A percentile compares a stretch with the other conserved stretches of the same genome.
Conservation (phyloP, 2,329 filamentous ascomycete genomes). For the Colletotrichum sp. region DNA sequence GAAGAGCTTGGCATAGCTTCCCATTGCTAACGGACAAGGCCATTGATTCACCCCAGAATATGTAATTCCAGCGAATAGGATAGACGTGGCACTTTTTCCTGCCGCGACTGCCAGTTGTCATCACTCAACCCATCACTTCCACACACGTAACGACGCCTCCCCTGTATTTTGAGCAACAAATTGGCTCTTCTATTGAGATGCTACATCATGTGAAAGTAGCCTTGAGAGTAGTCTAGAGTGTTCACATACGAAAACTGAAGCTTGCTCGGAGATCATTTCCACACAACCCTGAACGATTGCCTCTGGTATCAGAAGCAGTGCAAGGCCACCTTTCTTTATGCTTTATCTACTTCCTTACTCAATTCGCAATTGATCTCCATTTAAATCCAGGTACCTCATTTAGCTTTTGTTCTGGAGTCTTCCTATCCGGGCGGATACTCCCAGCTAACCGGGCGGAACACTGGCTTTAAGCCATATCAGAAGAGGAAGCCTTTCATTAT, state of each 20-base stretch:
- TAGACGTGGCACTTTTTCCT: neutral
- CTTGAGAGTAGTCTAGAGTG: neutral
- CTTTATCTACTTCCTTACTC: neutral
- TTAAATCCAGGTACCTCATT: rapidly evolving
- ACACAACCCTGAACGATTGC: rapidly evolving
- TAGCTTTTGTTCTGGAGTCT: too few relatives aligned
- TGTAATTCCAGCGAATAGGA: neutral
- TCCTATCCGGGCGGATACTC: too few relatives aligned
- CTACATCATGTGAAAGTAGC: neutral
- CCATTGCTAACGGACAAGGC: neutral
- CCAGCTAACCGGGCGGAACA: too few relatives aligned
- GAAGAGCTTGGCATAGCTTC: neutral
- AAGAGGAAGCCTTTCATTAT: too few relatives aligned
- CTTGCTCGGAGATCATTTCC: neutral
- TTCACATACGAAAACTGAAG: neutral
- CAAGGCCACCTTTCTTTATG: neutral
- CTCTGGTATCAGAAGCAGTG: neutral
- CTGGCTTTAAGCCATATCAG: too few relatives aligned
- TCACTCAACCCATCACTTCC: too few relatives aligned
- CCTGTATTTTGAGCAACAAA: neutral
- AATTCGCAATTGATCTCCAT: rapidly evolving
- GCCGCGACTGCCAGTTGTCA: neutral
- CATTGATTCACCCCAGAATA: neutral
- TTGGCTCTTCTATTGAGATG: neutral
- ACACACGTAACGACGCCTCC: too few relatives aligned